These are phyloP conservation scores for Candida nitratophila DNA, from an alignment of 805 yeast species.

Conservation along the genomic window DNA sequence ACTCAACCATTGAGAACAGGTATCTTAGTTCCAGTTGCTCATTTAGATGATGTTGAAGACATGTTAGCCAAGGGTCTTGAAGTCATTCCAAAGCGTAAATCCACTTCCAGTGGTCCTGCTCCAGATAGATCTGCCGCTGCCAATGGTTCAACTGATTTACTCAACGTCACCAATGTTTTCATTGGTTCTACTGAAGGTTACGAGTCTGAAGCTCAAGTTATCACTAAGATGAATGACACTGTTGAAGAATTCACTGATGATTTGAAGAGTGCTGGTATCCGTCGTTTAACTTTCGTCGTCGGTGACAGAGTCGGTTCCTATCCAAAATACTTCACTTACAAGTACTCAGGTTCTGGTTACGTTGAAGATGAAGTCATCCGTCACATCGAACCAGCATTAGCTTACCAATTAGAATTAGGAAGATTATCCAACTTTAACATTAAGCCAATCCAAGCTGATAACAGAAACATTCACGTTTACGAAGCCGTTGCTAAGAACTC, in stretches of 20 bases:
- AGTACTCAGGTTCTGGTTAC: constrained; percentile 64
- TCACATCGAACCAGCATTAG: constrained; percentile 97
- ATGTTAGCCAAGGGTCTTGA: constrained; percentile 70
- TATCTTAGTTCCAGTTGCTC: constrained; percentile 70
- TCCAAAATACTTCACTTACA: constrained; percentile 94
- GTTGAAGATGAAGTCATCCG: constrained; percentile 88
- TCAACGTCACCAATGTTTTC: constrained; percentile 79
- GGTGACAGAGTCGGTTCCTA: constrained; percentile 80
- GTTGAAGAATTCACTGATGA: constrained; percentile 66
- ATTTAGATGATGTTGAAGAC: constrained; percentile 87
- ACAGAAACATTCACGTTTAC: constrained; percentile 95
- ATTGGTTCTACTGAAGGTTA: constrained; percentile 71
- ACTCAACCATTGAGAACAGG: constrained; percentile 77
- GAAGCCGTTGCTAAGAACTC: constrained; percentile 95
- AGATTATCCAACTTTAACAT: constrained; percentile 92
- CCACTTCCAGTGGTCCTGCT: constrained; percentile 36
- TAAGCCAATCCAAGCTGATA: constrained; percentile 91
- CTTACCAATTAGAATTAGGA: constrained; percentile 93
- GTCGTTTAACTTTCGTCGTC: constrained; percentile 89
- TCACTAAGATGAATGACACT: constrained; percentile 55
- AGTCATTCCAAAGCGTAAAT: constrained; percentile 44
- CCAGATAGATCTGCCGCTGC: constrained; percentile 33
- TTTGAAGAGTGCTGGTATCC: constrained; percentile 62
- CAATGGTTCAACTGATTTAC: constrained; percentile 29
- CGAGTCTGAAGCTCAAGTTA: constrained; percentile 59